Evolutionary conservation across 495 filamentous ascomycete species (phyloP).

Genomic region (Annulohypoxylon stygium): DNA sequence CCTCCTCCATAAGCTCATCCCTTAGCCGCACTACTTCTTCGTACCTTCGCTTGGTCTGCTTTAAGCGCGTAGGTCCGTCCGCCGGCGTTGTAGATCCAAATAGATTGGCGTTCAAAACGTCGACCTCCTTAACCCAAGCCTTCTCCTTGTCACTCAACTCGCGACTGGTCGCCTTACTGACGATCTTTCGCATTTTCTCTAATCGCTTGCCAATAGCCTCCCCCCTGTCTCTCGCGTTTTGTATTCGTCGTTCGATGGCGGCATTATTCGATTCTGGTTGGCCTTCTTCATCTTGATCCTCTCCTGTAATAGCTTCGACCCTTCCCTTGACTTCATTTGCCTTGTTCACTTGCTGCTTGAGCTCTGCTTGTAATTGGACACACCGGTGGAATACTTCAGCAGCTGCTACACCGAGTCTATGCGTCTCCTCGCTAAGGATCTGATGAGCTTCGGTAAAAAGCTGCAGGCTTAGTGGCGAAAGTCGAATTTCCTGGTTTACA

Average conservation of each 20-base stretch:
- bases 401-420: constrained; percentile 76
- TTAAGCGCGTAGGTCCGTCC: constrained; percentile 46
- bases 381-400: constrained; percentile 86
- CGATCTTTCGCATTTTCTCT: constrained; percentile 71
- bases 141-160: constrained; percentile 81
- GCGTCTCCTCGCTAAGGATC: constrained; percentile 78
- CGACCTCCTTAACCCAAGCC: constrained; percentile 75
- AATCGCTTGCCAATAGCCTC: constrained; percentile 70
- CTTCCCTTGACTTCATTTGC: constrained; percentile 74
- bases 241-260: constrained; percentile 70
- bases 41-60: constrained; percentile 61
- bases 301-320: constrained; percentile 74
- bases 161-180: constrained; percentile 68
- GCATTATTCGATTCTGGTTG: constrained; percentile 62
- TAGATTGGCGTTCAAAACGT: constrained; percentile 60
- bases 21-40: constrained; percentile 62
- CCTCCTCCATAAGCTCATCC: constrained; percentile 66
- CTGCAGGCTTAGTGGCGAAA: constrained; percentile 80
- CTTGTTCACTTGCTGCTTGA: constrained; percentile 76
- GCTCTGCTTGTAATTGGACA: constrained; percentile 76
- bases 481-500: constrained; percentile 77
- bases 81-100: constrained; percentile 54
- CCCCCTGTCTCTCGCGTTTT: constrained; percentile 70
- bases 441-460: constrained; percentile 83
- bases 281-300: constrained; percentile 64